Evolutionary conservation across 2,329 filamentous ascomycete genomes (phyloP), one percentile per base, ranked within the genome.

Genomic region (Phaeomoniella chlamydospora): DNA sequence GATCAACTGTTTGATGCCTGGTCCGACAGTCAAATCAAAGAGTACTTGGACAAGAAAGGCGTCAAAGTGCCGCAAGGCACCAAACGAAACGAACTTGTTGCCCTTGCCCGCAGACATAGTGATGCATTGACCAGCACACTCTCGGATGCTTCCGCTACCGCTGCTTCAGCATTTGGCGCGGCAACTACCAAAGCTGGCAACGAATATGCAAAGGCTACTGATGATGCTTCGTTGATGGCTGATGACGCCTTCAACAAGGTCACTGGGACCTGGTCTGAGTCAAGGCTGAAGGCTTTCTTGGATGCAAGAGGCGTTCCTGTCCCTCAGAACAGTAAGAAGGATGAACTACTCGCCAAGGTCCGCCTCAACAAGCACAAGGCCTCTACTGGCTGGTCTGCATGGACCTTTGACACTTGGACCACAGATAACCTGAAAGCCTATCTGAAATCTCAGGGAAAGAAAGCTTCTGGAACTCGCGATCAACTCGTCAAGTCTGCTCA

Each of bases 51-150:
- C 64, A 84, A 87, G 69, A 90, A 96, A 49, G 75, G 76, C 39
- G 80, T 98, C 53, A 70, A 70, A 65, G 84, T 94, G 35, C 90
- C 90, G 6, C 88, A 96, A 54, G 90, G 88, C 33, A 92, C 83
- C 52, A 87, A 81, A 67, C 67, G 74, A 47, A 92, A 94, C 50
- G 88, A 98, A 58, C 72, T 96, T 16, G 68, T 92, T 36, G 86
- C 88, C 36, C 72, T 96, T 42, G 80, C 88, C 43, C 85, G 88
- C 54, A 92, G 90, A 68, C 74, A 93, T 61, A 79, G 82, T 40
- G 78, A 80, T 39, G 65, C 76, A 39, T 65, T 88, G 32, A 64
- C 77, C 13, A 52, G 50, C 6, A 49, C 59, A 33, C 68, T 59
- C 15, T 71, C 70, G 15, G 73, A 70, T 26, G 63, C 70, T 17